These are phyloP conservation scores for Scorias spongiosa DNA, from an alignment of 2,329 filamentous ascomycete species.

Conservation along the genomic window DNA sequence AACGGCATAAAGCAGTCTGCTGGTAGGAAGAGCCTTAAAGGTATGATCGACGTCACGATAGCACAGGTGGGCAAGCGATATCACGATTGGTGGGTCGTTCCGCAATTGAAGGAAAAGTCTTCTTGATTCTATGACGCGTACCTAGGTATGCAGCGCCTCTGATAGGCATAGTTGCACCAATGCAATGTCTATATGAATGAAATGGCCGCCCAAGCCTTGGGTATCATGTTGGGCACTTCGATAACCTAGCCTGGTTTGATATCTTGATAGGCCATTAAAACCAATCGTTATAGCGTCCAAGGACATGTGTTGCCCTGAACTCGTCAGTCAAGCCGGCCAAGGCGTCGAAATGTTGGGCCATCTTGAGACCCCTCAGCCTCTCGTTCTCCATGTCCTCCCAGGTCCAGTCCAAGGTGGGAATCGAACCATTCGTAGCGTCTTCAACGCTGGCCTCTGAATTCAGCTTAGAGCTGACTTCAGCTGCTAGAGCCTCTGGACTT, in stretches of 20 bases:
- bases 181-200: too few relatives aligned
- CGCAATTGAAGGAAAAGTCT: slow-evolving; percentile 20
- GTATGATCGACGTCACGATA: slow-evolving; percentile 20
- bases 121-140: too few relatives aligned
- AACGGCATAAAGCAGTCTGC: slow-evolving; percentile 5
- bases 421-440: slow-evolving; percentile 3
- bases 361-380: slow-evolving; percentile 36
- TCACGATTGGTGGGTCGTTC: slow-evolving; percentile 32
- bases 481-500: slow-evolving; percentile 11
- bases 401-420: slow-evolving; percentile 34
- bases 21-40: slow-evolving; percentile 3
- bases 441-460: slow-evolving; percentile 1
- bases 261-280: slow-evolving; percentile 6
- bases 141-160: too few relatives aligned
- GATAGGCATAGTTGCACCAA: too few relatives aligned
- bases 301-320: slow-evolving; percentile 29
- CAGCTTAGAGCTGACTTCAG: slow-evolving; percentile 14
- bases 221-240: too few relatives aligned
- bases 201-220: too few relatives aligned
- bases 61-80: slow-evolving; percentile 25
- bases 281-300: slow-evolving; percentile 29
- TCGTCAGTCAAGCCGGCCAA: slow-evolving; percentile 40
- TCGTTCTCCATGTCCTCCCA: slow-evolving; percentile 47
- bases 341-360: slow-evolving; percentile 39
- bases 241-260: too few relatives aligned